Base-by-base conservation (phyloP, 164 flowering plant species). In the Vitis labrusca region DNA sequence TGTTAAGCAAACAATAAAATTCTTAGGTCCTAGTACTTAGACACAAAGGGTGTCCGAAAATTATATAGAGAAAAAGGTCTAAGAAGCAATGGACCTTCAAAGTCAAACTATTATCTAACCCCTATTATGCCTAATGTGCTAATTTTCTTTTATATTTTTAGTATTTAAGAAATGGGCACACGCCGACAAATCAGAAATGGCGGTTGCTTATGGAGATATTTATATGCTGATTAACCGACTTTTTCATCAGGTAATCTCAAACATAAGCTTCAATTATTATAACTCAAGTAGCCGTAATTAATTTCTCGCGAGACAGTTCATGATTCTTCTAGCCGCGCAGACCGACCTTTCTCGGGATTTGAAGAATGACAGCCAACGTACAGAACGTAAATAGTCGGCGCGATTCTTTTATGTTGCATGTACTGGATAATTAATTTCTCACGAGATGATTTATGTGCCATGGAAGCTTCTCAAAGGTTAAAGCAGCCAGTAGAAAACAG, bases 351-450 rank as follows among this genome's bases (percentile, higher is more conserved):
- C 63, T 80, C 3, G 77, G 79, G 79, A 79, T 79, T 10, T 61
- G 79, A 16, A 58, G 84, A 77, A 77, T 77, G 85, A 82, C 85
- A 85, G 81, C 84, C 80, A 65, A 68, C 73, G 32, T 76, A 67
- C 87, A 84, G 83, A 81, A 66, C 30, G 81, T 64, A 73, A 75
- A 75, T 10, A 72, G 84, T 69, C 83, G 79, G 83, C 83, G 70
- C 58, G 50, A 54, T 50, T 67, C 10, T 14, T 53, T n/a, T 14
- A 50, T 10, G 9, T 61, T 10, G n/a, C 52, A 14, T n/a, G 27
- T 23, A 23, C 27, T 23, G 27, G 27, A 23, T 23, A 23, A 23
- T 1, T 23, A 23, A 23, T 23, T 23, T 23, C 27, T 23, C 27
- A 23, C 27, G 27, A 23, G 27, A 23, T 23, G 54, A 9, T 51